Evolutionary conservation across 352 stramenopile species (phyloP).

Genomic region (Phytophthora kernoviae): DNA sequence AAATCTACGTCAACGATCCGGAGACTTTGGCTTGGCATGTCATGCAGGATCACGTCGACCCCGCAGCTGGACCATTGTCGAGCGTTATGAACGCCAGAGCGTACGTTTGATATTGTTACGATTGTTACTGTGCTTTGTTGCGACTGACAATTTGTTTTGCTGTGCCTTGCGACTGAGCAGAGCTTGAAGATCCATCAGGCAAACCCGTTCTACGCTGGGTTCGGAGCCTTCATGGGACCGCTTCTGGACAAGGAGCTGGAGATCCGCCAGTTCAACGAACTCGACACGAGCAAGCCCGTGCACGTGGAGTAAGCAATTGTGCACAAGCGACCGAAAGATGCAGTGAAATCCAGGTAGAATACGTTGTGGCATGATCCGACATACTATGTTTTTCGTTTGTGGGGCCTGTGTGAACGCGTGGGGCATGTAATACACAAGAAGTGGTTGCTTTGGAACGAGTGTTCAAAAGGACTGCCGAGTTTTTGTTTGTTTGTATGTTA

Average conservation of each 20-base stretch:
- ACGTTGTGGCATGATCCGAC: no score
- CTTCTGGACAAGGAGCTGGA: conserved; percentile 26
- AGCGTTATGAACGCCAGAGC: conserved; percentile 26
- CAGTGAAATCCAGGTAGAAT: no score
- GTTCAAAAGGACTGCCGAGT: no score
- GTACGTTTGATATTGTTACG: conserved; percentile 12
- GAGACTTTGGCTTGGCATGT: conserved; percentile 27
- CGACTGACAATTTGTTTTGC: neutral
- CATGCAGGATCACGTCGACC: conserved; percentile 30
- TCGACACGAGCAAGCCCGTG: conserved; percentile 18
- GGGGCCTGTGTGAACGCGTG: no score
- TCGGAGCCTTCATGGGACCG: conserved; percentile 23
- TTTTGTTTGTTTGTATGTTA: no score
- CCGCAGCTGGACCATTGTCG: conserved; percentile 34
- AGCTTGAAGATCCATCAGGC: conserved; percentile 30
- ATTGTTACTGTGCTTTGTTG: neutral
- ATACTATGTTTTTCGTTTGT: no score
- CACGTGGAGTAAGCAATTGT: neutral
- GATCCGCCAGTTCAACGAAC: conserved; percentile 27
- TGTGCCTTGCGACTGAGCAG: conserved; percentile 10
- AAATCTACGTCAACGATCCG: conserved; percentile 27
- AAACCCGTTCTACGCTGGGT: conserved; percentile 31
- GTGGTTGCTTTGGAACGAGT: no score
- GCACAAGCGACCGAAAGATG: no score
- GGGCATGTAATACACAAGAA: neutral